A percentile compares a stretch with the other conserved stretches of the same genome.
Evolutionary conservation across 768 basidiomycete genomes (phyloP).

Genomic region (Collybia mongolica): DNA sequence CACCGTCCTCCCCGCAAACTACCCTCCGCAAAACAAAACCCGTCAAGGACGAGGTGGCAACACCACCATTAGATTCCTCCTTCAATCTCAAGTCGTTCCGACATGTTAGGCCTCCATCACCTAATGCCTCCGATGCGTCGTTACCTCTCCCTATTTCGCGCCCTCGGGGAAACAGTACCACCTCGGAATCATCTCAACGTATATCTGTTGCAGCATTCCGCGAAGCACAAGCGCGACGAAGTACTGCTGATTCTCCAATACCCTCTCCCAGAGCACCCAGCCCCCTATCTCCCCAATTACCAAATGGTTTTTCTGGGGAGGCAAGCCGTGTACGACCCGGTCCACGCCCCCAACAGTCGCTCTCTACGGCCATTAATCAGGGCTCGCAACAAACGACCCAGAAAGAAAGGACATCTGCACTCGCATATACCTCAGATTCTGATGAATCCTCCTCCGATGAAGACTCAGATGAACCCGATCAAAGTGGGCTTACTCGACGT

Average conservation of each 20-base stretch:
- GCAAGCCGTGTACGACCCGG: too few species aligned
- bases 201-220: constrained; percentile 83
- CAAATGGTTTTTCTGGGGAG: too few species aligned
- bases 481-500: neutral
- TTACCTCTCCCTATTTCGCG: constrained; percentile 44
- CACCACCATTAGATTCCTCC: constrained; percentile 1
- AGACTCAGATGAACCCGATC: constrained; percentile 27
- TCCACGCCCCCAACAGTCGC: neutral
- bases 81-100: constrained; percentile 12
- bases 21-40: constrained; percentile 9
- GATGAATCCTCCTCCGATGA: constrained; percentile 10
- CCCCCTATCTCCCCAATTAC: constrained; percentile 17
- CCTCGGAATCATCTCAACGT: constrained; percentile 67
- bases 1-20: constrained; percentile 17
- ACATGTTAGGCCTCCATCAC: constrained; percentile 30
- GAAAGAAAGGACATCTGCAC: constrained; percentile 9
- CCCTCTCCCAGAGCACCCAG: constrained; percentile 34
- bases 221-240: constrained; percentile 71
- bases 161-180: constrained; percentile 55
- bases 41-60: neutral
- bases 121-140: constrained; percentile 27
- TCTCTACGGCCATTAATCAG: too few species aligned
- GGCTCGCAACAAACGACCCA: neutral
- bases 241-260: constrained; percentile 57
- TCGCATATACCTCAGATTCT: constrained; percentile 14